Evolutionary conservation across 2,329 filamentous ascomycete genomes (phyloP).

Genomic region (Chrysoporthe cubensis): DNA sequence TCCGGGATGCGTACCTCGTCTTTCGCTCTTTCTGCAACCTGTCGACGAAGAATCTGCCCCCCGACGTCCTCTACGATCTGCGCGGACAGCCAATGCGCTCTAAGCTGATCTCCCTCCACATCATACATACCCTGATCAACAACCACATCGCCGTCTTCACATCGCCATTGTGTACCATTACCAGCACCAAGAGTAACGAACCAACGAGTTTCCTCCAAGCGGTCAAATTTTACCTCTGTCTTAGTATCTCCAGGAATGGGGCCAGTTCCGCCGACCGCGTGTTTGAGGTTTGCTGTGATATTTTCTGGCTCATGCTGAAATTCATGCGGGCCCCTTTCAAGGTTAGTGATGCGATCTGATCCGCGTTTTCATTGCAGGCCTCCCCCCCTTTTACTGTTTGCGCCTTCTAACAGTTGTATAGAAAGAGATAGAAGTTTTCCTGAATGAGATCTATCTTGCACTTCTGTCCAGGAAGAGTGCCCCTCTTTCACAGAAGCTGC

Average conservation of each 20-base stretch:
- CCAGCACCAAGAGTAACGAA: slow-evolving; percentile 85
- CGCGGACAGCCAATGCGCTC: slow-evolving; percentile 96
- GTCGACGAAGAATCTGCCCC: slow-evolving; percentile 86
- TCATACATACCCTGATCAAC: slow-evolving; percentile 93
- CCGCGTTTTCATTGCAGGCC: not conserved
- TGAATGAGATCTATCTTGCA: slow-evolving; percentile 95
- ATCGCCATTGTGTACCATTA: slow-evolving; percentile 89
- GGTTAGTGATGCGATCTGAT: slow-evolving; percentile 50
- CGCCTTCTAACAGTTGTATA: slow-evolving; percentile 40
- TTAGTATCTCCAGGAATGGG: slow-evolving; percentile 93
- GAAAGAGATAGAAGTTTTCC: slow-evolving; percentile 97
- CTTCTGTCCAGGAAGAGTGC: slow-evolving; percentile 87
- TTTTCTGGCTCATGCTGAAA: slow-evolving; percentile 97
- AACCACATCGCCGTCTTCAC: slow-evolving; percentile 92
- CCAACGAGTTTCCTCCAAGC: slow-evolving; percentile 91
- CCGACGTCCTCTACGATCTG: slow-evolving; percentile 90
- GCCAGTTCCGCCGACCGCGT: slow-evolving; percentile 90
- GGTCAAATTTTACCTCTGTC: slow-evolving; percentile 93
- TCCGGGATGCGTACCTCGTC: slow-evolving; percentile 94
- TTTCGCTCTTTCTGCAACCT: slow-evolving; percentile 98
- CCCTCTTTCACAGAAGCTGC: slow-evolving; percentile 87
- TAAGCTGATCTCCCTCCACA: slow-evolving; percentile 91
- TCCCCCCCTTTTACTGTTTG: not conserved
- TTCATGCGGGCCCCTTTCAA: slow-evolving; percentile 93
- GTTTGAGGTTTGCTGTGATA: slow-evolving; percentile 94